A percentile compares a stretch with the other conserved stretches of the same genome.
Evolutionary conservation across 306 rosid genomes (phyloP).

Genomic region (Comarum palustre): DNA sequence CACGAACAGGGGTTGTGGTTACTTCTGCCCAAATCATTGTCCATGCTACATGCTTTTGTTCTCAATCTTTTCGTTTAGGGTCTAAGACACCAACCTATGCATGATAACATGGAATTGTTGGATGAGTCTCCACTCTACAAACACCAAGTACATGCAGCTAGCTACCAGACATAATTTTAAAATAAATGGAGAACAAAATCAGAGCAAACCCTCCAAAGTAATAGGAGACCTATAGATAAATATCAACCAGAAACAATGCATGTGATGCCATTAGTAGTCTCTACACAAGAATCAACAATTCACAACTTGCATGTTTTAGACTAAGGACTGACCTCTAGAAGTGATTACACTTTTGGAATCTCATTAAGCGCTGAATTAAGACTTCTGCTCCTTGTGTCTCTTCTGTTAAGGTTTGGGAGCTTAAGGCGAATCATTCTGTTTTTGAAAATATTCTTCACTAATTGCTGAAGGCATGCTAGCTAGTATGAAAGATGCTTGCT

Average conservation of each 20-base stretch:
- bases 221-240: not conserved
- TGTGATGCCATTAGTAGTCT: constrained; percentile 3
- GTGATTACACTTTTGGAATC: not conserved
- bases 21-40: constrained; percentile 30
- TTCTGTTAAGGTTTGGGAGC: not conserved
- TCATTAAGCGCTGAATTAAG: not conserved
- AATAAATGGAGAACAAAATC: constrained; percentile 1
- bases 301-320: not conserved
- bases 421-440: not conserved
- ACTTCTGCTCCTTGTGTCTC: not conserved
- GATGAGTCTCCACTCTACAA: not conserved
- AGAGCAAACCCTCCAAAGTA: constrained; percentile 11
- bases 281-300: not conserved
- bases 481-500: not conserved
- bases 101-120: constrained; percentile 4
- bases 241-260: constrained; percentile 18
- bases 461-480: not conserved
- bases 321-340: not conserved
- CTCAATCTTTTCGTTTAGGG: constrained; percentile 16
- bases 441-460: constrained; percentile 1
- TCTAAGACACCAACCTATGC: not conserved
- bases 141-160: not conserved
- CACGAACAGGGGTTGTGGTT: constrained; percentile 38
- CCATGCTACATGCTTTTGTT: constrained; percentile 25
- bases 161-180: constrained; percentile 5